phyloP scores from a whole-genome alignment of 495 filamentous ascomycete species.

The Penicillium odoratum region DNA sequence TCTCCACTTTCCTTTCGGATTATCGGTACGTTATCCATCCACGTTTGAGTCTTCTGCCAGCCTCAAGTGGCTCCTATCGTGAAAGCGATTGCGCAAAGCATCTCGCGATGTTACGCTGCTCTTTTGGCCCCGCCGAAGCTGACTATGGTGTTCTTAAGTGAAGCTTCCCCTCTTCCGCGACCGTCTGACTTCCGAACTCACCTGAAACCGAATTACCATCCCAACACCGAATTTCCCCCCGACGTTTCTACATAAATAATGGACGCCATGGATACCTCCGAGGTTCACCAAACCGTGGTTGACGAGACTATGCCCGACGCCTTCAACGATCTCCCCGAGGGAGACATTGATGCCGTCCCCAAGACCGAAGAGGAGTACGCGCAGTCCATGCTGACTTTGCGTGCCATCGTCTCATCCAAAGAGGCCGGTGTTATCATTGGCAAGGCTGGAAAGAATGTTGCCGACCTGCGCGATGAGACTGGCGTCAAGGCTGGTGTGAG shows the following conservation, averaged over 20 bases:
- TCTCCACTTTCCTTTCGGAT: conserved; percentile 32
- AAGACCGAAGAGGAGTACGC: conserved; percentile 97
- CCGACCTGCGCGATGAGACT: conserved; percentile 93
- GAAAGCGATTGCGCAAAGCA: conserved; percentile 1
- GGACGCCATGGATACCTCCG: conserved; percentile 48
- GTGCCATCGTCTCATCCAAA: conserved; percentile 97
- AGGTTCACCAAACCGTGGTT: conserved; percentile 45
- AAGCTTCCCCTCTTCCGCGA: conserved; percentile 24
- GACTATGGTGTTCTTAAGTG: conserved; percentile 11
- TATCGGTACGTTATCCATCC: conserved; percentile 21
- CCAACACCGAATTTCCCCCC: conserved; percentile 3
- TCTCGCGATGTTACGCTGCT: conserved; percentile 5
- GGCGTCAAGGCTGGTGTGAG: conserved; percentile 97
- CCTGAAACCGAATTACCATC: conserved; percentile 11
- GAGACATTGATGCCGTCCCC: conserved; percentile 67
- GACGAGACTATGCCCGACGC: conserved; percentile 52
- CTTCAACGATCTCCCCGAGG: conserved; percentile 51
- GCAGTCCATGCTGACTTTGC: conserved; percentile 82
- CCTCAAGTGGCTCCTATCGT: neutral
- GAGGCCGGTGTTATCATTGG: conserved; percentile 98
- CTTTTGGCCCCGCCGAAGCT: conserved; percentile 6
- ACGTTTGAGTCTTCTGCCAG: neutral
- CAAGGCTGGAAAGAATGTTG: conserved; percentile 97
- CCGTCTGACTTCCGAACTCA: conserved; percentile 18
- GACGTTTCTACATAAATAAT: conserved; percentile 1